Base-by-base conservation (phyloP, 2,329 filamentous ascomycete species). In the Botryotinia convoluta region DNA sequence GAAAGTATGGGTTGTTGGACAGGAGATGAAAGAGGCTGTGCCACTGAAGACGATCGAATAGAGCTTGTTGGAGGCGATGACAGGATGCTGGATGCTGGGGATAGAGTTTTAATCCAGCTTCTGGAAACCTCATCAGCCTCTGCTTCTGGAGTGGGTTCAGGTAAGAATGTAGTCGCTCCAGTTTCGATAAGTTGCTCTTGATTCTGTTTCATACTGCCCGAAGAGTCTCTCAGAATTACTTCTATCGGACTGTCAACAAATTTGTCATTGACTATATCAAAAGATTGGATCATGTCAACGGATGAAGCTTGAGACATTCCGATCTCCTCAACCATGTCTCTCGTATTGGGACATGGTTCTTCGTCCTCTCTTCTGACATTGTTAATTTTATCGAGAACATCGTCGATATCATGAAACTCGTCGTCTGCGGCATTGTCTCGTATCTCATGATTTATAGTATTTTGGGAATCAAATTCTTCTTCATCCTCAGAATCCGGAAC, bases 71-170 rank as follows among this genome's bases (percentile, higher is more conserved):
- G 75, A 16, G 74, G 75, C 51, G 78, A 79, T 45, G 79, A 73
- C 57, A 79, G 76, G 22, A 79, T 78, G 57, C 79, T 81, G 26
- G 76, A 79, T 20, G 77, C 78, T 6, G 81, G 78, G 7, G 82
- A 81, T 26, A 80, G 82, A 51, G 82, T 76, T 54, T 80, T 80
- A n/a, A 83, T 79, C 77, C 84, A 82, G 74, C 81, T 82, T 57
- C 74, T 80, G 3, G 83, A 83, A 75, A 83, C 81, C 37, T 82
- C 82, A 51, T 84, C 83, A 18, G 78, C 75, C 22, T 62, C 57
- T 48, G 62, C 67, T 65, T 62, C n/a, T 62, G 42, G 32, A 71
- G 22, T 44, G 32, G 18, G 39, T 44, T 70, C 12, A 60, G 54
- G 26, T 29, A 29, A 29, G 22, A 39, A 20, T 12, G 1, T 18